Conservation (phyloP, 805 yeast species). For the Danielia oregonensis region DNA sequence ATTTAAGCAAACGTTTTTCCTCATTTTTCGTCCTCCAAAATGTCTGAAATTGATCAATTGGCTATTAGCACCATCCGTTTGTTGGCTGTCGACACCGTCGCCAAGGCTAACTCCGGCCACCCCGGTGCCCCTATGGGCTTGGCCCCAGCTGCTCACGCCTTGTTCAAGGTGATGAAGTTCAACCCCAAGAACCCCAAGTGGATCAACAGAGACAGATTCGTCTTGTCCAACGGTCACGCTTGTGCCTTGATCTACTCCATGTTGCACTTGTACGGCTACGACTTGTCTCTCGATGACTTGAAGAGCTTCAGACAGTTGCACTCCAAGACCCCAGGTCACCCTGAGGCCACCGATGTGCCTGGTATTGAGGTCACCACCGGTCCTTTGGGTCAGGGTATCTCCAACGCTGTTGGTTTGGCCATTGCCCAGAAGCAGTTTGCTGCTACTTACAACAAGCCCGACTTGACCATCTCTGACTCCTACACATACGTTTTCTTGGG, state of each 20-base stretch:
- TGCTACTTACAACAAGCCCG: conserved; percentile 91
- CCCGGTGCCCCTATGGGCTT: conserved; percentile 99
- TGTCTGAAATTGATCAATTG: conserved; percentile 54
- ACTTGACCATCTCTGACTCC: conserved; percentile 64
- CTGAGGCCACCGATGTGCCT: conserved; percentile 77
- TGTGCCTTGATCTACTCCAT: conserved; percentile 84
- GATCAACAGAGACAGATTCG: conserved; percentile 94
- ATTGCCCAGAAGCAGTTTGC: conserved; percentile 90
- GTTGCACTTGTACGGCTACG: conserved; percentile 84
- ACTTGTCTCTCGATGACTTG: conserved; percentile 76
- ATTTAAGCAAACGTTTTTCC: conserved; percentile 2
- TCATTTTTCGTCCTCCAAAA: conserved; percentile 4
- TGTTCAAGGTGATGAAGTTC: conserved; percentile 76
- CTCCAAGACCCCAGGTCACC: conserved; percentile 97
- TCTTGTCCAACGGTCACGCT: conserved; percentile 94
- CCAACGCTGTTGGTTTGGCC: conserved; percentile 95
- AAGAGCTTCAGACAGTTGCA: conserved; percentile 84
- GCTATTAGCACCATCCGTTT: conserved; percentile 87
- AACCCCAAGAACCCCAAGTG: conserved; percentile 90
- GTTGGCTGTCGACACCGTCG: conserved; percentile 82
- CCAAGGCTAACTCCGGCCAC: conserved; percentile 92
- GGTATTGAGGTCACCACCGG: conserved; percentile 98
- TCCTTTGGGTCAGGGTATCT: conserved; percentile 97
- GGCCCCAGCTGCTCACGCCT: conserved; percentile 91
- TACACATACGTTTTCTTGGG: conserved; percentile 81